A percentile compares a stretch with the other conserved stretches of the same genome.
These are phyloP conservation scores for Firmiana major DNA, from an alignment of 345 rosid species.

Conservation along the genomic window DNA sequence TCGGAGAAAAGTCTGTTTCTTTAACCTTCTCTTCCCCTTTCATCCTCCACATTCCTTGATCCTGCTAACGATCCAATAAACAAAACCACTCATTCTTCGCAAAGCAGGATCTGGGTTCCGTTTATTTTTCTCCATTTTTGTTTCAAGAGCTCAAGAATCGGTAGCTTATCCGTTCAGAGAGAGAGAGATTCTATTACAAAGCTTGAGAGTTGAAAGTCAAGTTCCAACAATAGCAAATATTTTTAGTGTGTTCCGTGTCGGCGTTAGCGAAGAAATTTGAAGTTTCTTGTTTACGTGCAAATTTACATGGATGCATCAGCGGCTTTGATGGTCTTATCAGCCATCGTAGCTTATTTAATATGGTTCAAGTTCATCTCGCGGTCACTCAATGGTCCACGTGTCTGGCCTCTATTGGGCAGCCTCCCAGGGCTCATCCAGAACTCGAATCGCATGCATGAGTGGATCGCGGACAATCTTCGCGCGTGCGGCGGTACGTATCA, in stretches of 20 bases:
- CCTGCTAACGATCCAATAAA: not conserved
- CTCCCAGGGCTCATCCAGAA: constrained; percentile 62
- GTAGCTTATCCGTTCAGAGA: not conserved
- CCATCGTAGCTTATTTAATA: constrained; percentile 35
- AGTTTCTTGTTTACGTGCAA: not conserved
- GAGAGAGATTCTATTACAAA: not conserved
- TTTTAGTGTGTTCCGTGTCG: not conserved
- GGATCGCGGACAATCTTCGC: constrained; percentile 75
- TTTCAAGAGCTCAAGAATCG: not conserved
- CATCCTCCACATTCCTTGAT: not conserved
- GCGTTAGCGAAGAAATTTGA: not conserved
- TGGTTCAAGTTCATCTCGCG: constrained; percentile 52
- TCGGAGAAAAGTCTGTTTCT: not conserved
- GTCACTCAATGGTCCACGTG: constrained; percentile 55
- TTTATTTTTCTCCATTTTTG: not conserved
- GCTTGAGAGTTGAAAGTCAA: not conserved
- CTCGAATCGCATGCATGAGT: constrained; percentile 61
- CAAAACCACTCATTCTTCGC: not conserved
- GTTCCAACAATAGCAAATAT: not conserved
- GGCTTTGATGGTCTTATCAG: constrained; percentile 42
- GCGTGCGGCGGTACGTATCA: constrained; percentile 71
- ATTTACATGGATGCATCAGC: constrained; percentile 39
- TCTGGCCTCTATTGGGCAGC: constrained; percentile 74
- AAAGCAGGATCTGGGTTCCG: not conserved
- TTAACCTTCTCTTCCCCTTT: not conserved